Percentiles rank a stretch among this genome's conserved stretches.
phyloP scores from a whole-genome alignment of 2,329 filamentous ascomycete genomes.

The Zalaria obscura region DNA sequence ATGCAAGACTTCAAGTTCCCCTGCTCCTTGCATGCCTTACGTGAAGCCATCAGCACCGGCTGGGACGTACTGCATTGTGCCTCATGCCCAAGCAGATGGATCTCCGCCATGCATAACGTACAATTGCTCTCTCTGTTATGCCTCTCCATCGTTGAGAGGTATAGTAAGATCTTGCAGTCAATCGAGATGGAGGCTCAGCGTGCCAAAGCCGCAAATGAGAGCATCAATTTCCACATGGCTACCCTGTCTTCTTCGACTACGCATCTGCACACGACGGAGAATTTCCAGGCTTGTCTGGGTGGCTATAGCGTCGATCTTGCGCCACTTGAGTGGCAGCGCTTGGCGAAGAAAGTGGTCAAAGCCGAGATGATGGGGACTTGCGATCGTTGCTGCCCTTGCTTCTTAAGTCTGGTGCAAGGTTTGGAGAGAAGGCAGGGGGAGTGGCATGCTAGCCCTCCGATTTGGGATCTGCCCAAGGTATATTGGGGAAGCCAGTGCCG shows the following conservation, averaged over 20 bases:
- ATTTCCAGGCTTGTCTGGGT: constrained; percentile 21
- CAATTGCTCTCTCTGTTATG: constrained; percentile 27
- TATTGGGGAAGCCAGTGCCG: not conserved
- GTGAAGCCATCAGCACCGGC: constrained; percentile 26
- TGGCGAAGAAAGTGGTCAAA: constrained; percentile 31
- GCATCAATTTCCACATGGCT: constrained; percentile 28
- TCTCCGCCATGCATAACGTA: constrained; percentile 31
- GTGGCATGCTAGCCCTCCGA: constrained; percentile 21
- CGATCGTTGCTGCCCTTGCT: constrained; percentile 14
- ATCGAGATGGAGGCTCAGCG: constrained; percentile 25
- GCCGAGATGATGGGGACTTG: constrained; percentile 26
- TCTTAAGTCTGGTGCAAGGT: constrained; percentile 22
- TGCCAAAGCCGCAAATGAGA: constrained; percentile 16
- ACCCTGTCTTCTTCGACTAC: constrained; percentile 22
- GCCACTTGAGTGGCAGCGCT: constrained; percentile 25
- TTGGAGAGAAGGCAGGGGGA: constrained; percentile 26
- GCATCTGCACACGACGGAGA: constrained; percentile 28
- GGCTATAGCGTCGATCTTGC: constrained; percentile 30
- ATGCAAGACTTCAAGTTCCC: constrained; percentile 27
- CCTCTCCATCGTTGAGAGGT: constrained; percentile 26
- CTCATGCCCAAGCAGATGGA: constrained; percentile 26
- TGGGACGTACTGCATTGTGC: constrained; percentile 25
- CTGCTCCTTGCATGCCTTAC: constrained; percentile 24
- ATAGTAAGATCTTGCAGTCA: constrained; percentile 23
- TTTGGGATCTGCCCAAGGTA: constrained; percentile 2